Percentiles rank a stretch among this genome's conserved stretches.
These are phyloP conservation scores for Candida maesae DNA, from an alignment of 805 yeast genomes.

Conservation along the genomic window DNA sequence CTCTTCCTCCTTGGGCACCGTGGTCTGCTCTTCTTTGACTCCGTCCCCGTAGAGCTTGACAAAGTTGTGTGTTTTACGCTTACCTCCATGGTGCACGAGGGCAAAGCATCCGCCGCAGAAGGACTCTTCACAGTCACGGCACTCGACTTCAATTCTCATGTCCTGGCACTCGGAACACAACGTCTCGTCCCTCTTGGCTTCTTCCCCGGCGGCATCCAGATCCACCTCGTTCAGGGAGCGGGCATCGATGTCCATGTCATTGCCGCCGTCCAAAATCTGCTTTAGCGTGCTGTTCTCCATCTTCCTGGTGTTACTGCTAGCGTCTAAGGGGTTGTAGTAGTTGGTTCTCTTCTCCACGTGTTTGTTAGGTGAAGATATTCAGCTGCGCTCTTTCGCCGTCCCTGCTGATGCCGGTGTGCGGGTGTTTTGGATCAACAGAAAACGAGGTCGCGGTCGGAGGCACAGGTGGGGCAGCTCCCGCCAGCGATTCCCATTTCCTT, in stretches of 20 bases:
- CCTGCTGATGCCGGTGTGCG: neutral
- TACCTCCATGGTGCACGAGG: conserved; percentile 67
- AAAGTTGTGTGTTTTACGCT: conserved; percentile 43
- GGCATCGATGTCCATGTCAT: conserved; percentile 27
- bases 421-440: neutral
- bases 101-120: conserved; percentile 70
- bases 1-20: conserved; percentile 15
- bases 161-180: conserved; percentile 71
- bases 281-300: conserved; percentile 28
- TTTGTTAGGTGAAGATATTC: no score
- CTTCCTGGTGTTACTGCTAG: neutral
- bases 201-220: conserved; percentile 25
- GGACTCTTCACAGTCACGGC: conserved; percentile 59
- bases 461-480: no score
- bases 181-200: conserved; percentile 32
- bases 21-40: conserved; percentile 15
- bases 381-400: no score
- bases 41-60: conserved; percentile 26
- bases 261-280: conserved; percentile 36
- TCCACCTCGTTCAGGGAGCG: conserved; percentile 12
- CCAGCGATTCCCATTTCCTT: no score
- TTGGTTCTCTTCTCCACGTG: no score
- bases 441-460: no score
- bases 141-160: conserved; percentile 62
- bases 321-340: no score